Evolutionary conservation across 2,329 filamentous ascomycete species (phyloP).

Genomic region (Fusarium lyarnte): DNA sequence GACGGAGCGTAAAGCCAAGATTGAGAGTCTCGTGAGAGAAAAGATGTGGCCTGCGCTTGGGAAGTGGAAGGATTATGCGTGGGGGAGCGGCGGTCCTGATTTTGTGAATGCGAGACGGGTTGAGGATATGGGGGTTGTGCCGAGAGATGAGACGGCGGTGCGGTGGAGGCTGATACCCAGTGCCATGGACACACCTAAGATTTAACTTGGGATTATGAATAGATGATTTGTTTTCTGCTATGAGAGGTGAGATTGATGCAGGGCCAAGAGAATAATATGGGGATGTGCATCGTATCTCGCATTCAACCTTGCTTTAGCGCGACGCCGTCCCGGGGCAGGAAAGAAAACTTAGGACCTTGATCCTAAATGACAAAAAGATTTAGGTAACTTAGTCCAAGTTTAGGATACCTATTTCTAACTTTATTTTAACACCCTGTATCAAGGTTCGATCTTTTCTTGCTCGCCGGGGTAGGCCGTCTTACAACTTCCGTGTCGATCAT

Average conservation of each 20-base stretch:
- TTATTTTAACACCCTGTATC: too few relatives aligned
- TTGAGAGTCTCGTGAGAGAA: slow-evolving; percentile 48
- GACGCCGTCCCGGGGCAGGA: background rate
- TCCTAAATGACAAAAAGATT: too few relatives aligned
- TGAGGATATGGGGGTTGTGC: slow-evolving; percentile 43
- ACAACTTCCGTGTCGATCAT: slow-evolving; percentile 23
- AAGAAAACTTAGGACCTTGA: too few relatives aligned
- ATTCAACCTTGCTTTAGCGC: slow-evolving; percentile 16
- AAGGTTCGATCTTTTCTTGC: too few relatives aligned
- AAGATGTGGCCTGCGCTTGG: slow-evolving; percentile 67
- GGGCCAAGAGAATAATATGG: slow-evolving; percentile 8
- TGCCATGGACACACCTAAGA: slow-evolving; percentile 42
- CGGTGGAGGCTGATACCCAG: slow-evolving; percentile 41
- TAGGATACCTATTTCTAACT: too few relatives aligned
- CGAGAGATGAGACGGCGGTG: slow-evolving; percentile 42
- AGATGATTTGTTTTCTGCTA: background rate
- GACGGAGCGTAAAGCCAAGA: slow-evolving; percentile 43
- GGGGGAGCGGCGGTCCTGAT: slow-evolving; percentile 65
- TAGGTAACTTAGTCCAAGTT: too few relatives aligned
- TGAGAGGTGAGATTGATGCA: background rate
- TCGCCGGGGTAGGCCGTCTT: background rate
- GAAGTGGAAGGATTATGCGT: slow-evolving; percentile 70
- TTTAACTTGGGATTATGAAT: slow-evolving; percentile 26
- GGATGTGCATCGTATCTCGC: slow-evolving; percentile 26
- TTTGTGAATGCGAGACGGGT: slow-evolving; percentile 52